Percentiles rank a stretch among this genome's conserved stretches.
Evolutionary conservation across 345 rosid genomes (phyloP).

Genomic region (Dovyalis caffra): DNA sequence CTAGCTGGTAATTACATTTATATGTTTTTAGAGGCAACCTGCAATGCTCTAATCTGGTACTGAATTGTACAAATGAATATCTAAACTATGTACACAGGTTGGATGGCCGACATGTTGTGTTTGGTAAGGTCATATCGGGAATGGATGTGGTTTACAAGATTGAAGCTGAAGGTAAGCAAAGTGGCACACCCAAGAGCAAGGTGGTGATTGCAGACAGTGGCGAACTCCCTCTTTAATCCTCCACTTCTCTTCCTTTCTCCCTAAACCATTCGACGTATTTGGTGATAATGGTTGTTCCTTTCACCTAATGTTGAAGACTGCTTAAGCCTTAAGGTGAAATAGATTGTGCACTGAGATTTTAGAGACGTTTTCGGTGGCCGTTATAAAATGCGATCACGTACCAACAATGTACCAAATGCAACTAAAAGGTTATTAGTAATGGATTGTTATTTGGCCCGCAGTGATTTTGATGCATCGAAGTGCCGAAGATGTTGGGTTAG

Average conservation of each 20-base stretch:
- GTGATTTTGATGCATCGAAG: no score
- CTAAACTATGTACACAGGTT: slow-evolving; percentile 59
- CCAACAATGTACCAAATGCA: neutral
- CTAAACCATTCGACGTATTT: no score
- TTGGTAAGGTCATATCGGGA: slow-evolving; percentile 93
- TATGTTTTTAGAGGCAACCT: neutral
- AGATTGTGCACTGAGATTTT: neutral
- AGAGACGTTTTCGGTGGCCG: neutral
- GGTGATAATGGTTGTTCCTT: neutral
- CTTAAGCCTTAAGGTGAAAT: neutral
- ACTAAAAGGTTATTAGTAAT: neutral
- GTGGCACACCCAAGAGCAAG: slow-evolving; percentile 81
- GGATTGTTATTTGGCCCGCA: neutral
- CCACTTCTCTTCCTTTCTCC: neutral
- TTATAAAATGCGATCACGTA: neutral
- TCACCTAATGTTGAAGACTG: neutral
- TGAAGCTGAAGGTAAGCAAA: slow-evolving; percentile 90
- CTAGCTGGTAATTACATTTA: slow-evolving; percentile 62
- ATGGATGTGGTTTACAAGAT: slow-evolving; percentile 93
- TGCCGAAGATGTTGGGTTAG: no score
- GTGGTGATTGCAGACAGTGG: slow-evolving; percentile 90
- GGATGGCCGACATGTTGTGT: slow-evolving; percentile 93
- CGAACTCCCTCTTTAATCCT: slow-evolving; percentile 64
- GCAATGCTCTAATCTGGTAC: neutral
- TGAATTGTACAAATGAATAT: neutral